A percentile compares a stretch with the other conserved stretches of the same genome.
Evolutionary conservation across 257 asterid species (phyloP).

Genomic region (Petunia axillaris): DNA sequence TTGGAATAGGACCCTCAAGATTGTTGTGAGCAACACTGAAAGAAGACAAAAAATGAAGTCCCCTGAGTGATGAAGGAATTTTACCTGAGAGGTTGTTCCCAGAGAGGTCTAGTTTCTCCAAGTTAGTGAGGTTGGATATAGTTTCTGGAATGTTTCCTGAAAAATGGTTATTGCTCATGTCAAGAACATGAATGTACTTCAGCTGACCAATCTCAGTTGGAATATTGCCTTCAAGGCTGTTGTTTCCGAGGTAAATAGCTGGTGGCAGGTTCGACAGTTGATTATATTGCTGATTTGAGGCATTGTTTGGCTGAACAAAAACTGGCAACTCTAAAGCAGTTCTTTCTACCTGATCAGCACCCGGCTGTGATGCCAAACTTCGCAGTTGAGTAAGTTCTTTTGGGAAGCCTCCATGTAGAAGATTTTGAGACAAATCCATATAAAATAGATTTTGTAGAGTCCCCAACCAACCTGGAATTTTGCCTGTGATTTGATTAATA

Average conservation of each 20-base stretch:
- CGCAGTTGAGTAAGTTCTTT: slow-evolving; percentile 50
- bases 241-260: slow-evolving; percentile 67
- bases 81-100: slow-evolving; percentile 66
- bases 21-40: slow-evolving; percentile 82
- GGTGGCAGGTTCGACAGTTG: slow-evolving; percentile 87
- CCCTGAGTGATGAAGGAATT: slow-evolving; percentile 76
- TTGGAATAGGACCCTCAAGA: slow-evolving; percentile 83
- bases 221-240: slow-evolving; percentile 65
- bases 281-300: slow-evolving; percentile 73
- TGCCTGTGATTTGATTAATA: slow-evolving; percentile 57
- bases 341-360: slow-evolving; percentile 52
- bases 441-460: slow-evolving; percentile 71
- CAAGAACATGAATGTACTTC: slow-evolving; percentile 70
- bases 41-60: slow-evolving; percentile 78
- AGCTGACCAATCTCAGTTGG: slow-evolving; percentile 72
- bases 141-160: slow-evolving; percentile 79
- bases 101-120: slow-evolving; percentile 84
- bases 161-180: slow-evolving; percentile 69
- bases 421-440: slow-evolving; percentile 75
- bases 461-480: slow-evolving; percentile 81
- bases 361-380: slow-evolving; percentile 59
- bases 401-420: slow-evolving; percentile 72
- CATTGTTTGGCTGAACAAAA: slow-evolving; percentile 80
- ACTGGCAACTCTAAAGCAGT: slow-evolving; percentile 87
- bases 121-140: slow-evolving; percentile 72